Percentiles rank a stretch among this genome's conserved stretches.
These are phyloP conservation scores for Phaeotremella skinneri DNA, from an alignment of 768 basidiomycete genomes.

Conservation along the genomic window DNA sequence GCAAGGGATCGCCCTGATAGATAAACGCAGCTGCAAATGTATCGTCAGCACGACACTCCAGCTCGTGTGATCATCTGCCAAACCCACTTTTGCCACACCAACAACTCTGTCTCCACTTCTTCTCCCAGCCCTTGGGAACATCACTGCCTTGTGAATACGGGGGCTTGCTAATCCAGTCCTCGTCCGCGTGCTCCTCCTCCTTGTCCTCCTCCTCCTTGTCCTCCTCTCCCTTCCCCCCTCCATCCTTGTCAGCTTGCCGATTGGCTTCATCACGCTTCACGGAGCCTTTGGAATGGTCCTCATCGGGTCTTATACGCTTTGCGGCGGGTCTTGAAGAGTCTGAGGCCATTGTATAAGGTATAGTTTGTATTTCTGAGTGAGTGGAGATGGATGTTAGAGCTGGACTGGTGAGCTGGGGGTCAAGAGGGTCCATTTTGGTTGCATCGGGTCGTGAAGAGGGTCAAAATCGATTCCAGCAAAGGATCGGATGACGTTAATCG, in stretches of 20 bases:
- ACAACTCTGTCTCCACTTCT: slow-evolving; percentile 39
- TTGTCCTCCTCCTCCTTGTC: slow-evolving; percentile 16
- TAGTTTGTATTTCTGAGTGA: slow-evolving; percentile 10
- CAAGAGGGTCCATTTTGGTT: neutral
- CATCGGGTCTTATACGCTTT: slow-evolving; percentile 37
- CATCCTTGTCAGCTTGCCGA: slow-evolving; percentile 9
- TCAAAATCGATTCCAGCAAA: neutral
- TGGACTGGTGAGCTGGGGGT: no score
- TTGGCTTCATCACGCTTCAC: slow-evolving; percentile 24
- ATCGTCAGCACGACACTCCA: neutral
- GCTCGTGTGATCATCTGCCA: neutral
- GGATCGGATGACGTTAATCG: neutral
- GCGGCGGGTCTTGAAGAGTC: slow-evolving; percentile 29
- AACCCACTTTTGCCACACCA: slow-evolving; percentile 45
- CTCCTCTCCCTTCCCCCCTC: slow-evolving; percentile 11
- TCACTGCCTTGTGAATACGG: slow-evolving; percentile 26
- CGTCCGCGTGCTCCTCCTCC: slow-evolving; percentile 25
- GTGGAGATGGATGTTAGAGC: slow-evolving; percentile 1
- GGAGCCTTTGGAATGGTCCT: slow-evolving; percentile 34
- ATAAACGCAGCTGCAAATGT: slow-evolving; percentile 28
- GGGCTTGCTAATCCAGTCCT: slow-evolving; percentile 32
- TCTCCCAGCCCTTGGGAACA: slow-evolving; percentile 31
- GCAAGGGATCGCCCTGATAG: slow-evolving; percentile 26
- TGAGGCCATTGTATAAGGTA: slow-evolving; percentile 5
- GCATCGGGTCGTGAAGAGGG: no score